Percentiles rank a stretch among this genome's conserved stretches.
Conservation (phyloP, 75 land plant species). For the Selaginella tamariscina region DNA sequence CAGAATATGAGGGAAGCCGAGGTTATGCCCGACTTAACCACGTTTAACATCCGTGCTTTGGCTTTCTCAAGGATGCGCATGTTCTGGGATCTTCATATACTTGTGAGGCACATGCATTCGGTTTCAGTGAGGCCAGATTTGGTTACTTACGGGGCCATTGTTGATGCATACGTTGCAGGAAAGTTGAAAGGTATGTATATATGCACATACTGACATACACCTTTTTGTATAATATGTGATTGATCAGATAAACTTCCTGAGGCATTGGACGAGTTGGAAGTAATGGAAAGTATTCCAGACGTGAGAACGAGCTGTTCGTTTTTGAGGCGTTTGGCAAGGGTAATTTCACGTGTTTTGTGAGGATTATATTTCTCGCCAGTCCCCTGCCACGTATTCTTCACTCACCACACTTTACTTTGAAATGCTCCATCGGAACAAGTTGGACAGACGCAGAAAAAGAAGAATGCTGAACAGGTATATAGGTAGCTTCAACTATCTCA, state of each 20-base stretch:
- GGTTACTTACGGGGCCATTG: conserved; percentile 80
- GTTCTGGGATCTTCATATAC: conserved; percentile 82
- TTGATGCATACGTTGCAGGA: conserved; percentile 57
- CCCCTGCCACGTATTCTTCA: background rate
- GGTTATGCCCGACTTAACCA: conserved; percentile 58
- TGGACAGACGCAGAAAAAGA: too few species aligned
- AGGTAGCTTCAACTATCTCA: too few species aligned
- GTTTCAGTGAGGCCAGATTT: conserved; percentile 49
- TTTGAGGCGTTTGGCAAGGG: conserved; percentile 86
- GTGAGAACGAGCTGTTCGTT: conserved; percentile 58
- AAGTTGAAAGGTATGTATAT: too few species aligned
- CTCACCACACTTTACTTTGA: background rate
- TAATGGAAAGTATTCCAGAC: conserved; percentile 23
- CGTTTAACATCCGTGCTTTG: conserved; percentile 67
- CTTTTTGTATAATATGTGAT: too few species aligned
- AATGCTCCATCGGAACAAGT: too few species aligned
- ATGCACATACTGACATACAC: too few species aligned
- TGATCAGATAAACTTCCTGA: conserved; percentile 42
- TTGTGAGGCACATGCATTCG: conserved; percentile 57
- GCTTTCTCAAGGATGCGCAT: conserved; percentile 66
- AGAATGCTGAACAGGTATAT: too few species aligned
- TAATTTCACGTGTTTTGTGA: conserved; percentile 57
- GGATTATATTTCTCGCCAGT: background rate
- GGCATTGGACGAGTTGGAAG: conserved; percentile 27
- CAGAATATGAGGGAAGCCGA: conserved; percentile 50